Conservation (phyloP, 1,284 basidiomycete species). For the Ceratobasidium sp. region DNA sequence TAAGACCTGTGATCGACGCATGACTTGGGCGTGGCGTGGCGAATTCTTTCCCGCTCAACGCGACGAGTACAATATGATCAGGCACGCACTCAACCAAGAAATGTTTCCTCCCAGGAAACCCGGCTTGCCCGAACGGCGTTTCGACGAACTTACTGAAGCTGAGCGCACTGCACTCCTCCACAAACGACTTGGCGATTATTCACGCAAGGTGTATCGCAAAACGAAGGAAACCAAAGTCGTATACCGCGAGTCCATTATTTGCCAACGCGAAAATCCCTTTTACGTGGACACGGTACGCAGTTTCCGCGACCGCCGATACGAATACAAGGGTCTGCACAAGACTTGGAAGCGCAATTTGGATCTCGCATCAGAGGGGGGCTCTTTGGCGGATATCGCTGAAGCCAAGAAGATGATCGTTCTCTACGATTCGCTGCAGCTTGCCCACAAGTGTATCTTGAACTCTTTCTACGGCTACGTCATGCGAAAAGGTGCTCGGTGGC, state of each 20-base stretch:
- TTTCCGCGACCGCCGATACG: conserved; percentile 97
- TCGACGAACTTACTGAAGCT: conserved; percentile 80
- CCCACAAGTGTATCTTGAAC: conserved; percentile 99
- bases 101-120: conserved; percentile 83
- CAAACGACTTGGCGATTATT: conserved; percentile 98
- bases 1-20: conserved; percentile 90
- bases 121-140: conserved; percentile 76
- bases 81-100: conserved; percentile 94
- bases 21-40: conserved; percentile 99
- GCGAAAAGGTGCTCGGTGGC: conserved; percentile 99
- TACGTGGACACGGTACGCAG: conserved; percentile 98
- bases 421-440: conserved; percentile 98
- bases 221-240: conserved; percentile 99
- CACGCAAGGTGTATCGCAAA: conserved; percentile 97
- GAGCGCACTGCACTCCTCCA: conserved; percentile 93
- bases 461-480: conserved; percentile 99
- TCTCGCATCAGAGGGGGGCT: conserved; percentile 68
- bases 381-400: conserved; percentile 88
- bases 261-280: conserved; percentile 98
- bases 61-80: conserved; percentile 99
- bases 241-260: conserved; percentile 92
- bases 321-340: conserved; percentile 98
- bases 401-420: conserved; percentile 99
- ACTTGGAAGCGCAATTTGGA: conserved; percentile 99
- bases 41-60: conserved; percentile 98